Evolutionary conservation across 164 flowering plant genomes (phyloP), one percentile per base, ranked within the genome.

Genomic region (Vitis labrusca): DNA sequence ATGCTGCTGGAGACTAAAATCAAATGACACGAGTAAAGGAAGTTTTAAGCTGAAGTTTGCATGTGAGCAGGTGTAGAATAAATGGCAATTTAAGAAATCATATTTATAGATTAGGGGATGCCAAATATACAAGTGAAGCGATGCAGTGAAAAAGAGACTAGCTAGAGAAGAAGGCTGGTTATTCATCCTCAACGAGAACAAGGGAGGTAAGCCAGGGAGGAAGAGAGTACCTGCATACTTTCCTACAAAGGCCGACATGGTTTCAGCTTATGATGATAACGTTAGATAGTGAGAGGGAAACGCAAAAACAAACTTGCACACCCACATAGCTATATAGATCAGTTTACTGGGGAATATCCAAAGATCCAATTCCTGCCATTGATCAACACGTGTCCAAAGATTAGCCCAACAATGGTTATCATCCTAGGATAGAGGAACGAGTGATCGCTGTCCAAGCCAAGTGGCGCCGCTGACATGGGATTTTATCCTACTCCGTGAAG

Each of bases 171-270:
- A 37, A 37, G 44, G 44, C 44, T 5, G 44, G 44, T 37, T 37
- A 37, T 2, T 37, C 6, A 37, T 37, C 44, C 7, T 3, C 44
- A 37, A 37, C 44, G 2, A 37, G 44, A 37, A 37, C 8, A 37
- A 37, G 44, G 44, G 44, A 5, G 44, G 44, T 0, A 37, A 37
- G 27, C 2, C 37, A 48, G 65, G 47, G 14, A 64, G 1, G 23
- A 15, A 65, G 29, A 63, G 32, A 5, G 9, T 86, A 91, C 97
- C 94, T 78, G 97, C 92, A 59, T 91, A 91, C 73, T 89, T 89
- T 49, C 97, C 94, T 4, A 88, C 84, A 72, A 89, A 91, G 80
- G 97, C 94, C 16, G 94, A 91, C 97, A 91, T 91, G 72, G 75
- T 77, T 72, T 0, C 12, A 32, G 58, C 1, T 23, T 19, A 17